Conservation (phyloP, 163 green algal genomes). For the Scenedesmus sp. region DNA sequence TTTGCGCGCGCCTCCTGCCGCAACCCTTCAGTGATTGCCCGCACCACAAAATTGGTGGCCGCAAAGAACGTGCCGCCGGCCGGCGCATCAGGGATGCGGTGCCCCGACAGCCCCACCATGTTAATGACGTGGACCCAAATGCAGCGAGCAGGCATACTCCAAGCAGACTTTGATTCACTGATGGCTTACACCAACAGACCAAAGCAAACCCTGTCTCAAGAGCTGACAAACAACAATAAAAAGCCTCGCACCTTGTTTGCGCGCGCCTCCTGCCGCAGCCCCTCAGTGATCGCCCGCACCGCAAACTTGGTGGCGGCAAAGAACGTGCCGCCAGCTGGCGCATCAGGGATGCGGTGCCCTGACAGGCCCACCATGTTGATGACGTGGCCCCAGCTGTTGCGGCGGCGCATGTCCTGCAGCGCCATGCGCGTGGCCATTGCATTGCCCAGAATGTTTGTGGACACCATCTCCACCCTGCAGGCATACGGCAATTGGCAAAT, state of each 20-base stretch:
- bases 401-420: conserved; percentile 83
- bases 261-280: conserved; percentile 77
- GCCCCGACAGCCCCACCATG: conserved; percentile 71
- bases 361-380: conserved; percentile 81
- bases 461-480: conserved; percentile 83
- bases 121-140: conserved; percentile 85
- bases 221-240: neutral
- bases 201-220: neutral
- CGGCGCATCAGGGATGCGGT: conserved; percentile 69
- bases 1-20: conserved; percentile 68
- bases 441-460: conserved; percentile 85
- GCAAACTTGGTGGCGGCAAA: conserved; percentile 81
- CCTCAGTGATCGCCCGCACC: conserved; percentile 79
- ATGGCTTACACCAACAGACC: too few species aligned
- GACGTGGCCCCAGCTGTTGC: conserved; percentile 78
- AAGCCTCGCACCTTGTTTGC: neutral
- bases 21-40: conserved; percentile 81
- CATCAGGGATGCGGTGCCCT: conserved; percentile 70
- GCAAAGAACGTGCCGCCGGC: conserved; percentile 69
- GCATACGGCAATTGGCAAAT: neutral
- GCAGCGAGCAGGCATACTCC: too few species aligned
- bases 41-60: conserved; percentile 82
- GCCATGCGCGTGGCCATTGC: conserved; percentile 81
- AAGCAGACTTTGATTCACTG: too few species aligned
- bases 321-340: conserved; percentile 68